Evolutionary conservation across 257 asterid genomes (phyloP).

Genomic region (Nicotiana sylvestris): DNA sequence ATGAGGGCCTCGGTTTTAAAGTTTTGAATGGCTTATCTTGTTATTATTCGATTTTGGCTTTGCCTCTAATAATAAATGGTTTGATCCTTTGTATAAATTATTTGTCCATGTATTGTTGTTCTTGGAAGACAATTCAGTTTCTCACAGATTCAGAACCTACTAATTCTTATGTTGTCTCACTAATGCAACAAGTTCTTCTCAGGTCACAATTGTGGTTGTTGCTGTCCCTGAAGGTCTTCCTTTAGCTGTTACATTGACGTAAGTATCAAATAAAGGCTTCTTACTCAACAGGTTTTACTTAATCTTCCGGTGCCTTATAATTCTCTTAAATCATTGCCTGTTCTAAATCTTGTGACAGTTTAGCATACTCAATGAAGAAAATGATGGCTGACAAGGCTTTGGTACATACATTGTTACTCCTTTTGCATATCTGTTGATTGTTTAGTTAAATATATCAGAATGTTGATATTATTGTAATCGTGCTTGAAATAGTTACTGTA

Average conservation of each 20-base stretch:
- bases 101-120: conserved; percentile 2
- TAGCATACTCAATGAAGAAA: conserved; percentile 98
- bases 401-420: conserved; percentile 33
- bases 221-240: conserved; percentile 99
- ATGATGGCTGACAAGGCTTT: conserved; percentile 99
- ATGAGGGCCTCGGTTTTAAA: background rate
- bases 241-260: conserved; percentile 95
- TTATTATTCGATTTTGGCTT: background rate
- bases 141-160: conserved; percentile 6
- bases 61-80: background rate
- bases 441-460: background rate
- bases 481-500: background rate
- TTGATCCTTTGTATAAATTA: background rate
- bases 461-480: background rate
- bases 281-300: background rate
- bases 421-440: conserved; percentile 8
- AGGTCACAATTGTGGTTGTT: conserved; percentile 98
- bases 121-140: background rate
- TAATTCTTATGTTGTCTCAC: conserved; percentile 13
- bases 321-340: conserved; percentile 15
- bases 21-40: background rate
- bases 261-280: conserved; percentile 27
- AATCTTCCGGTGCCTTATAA: background rate
- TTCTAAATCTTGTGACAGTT: conserved; percentile 42
- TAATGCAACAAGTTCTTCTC: conserved; percentile 32